phyloP scores from a whole-genome alignment of 148 eudicot genomes.

The Vaccinium corymbosum region DNA sequence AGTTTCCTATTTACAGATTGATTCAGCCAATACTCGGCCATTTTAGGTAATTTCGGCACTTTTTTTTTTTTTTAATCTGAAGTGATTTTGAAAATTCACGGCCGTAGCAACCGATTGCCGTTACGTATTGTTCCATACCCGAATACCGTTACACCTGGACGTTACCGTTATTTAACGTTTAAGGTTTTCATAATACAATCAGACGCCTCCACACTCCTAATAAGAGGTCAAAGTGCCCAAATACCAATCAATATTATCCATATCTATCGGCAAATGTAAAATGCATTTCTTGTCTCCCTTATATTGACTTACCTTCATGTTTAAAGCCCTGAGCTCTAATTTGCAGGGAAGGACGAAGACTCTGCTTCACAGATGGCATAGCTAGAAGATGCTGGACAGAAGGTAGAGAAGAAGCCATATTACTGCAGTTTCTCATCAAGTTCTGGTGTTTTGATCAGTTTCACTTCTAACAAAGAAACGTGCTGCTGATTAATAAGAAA shows the following conservation, averaged over 20 bases:
- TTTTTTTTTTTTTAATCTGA: too few species aligned
- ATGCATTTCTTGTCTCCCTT: not conserved
- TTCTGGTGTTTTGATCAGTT: not conserved
- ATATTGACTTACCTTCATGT: conserved; percentile 29
- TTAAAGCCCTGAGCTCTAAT: conserved; percentile 30
- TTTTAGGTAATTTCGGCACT: too few species aligned
- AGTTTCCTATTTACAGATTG: too few species aligned
- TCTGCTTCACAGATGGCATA: not conserved
- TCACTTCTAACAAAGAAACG: not conserved
- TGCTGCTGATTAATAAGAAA: not conserved
- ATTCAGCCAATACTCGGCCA: too few species aligned
- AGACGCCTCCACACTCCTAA: not conserved
- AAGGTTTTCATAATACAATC: too few species aligned
- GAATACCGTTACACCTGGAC: too few species aligned
- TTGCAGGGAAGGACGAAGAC: conserved; percentile 3
- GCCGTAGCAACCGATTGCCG: too few species aligned
- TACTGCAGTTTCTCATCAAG: not conserved
- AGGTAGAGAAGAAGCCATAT: conserved; percentile 10
- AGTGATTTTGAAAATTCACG: too few species aligned
- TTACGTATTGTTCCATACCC: too few species aligned
- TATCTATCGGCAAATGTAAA: not conserved
- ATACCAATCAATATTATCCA: not conserved
- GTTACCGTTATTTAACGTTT: too few species aligned
- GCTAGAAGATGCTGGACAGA: not conserved
- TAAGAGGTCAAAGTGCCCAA: not conserved